Percentiles rank a stretch among this genome's conserved stretches.
phyloP scores from a whole-genome alignment of 192 early-diverging fungal genomes.

The Coemansia sp. region DNA sequence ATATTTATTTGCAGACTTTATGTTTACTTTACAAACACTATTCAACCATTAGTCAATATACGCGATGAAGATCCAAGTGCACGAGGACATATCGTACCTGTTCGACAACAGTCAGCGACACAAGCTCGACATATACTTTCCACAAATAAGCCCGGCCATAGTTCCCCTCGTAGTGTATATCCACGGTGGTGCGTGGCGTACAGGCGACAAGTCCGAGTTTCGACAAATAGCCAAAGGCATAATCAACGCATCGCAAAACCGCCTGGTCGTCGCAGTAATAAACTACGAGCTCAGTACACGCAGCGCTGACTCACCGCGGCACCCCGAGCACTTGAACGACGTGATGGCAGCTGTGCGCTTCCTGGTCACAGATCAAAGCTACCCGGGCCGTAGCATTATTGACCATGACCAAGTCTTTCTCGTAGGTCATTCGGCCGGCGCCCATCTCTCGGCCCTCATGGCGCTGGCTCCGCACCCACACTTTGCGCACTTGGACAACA shows the following conservation, averaged over 20 bases:
- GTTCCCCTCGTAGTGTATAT: conserved; percentile 68
- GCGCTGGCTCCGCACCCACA: conserved; percentile 53
- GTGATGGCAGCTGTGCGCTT: conserved; percentile 58
- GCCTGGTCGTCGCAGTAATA: conserved; percentile 63
- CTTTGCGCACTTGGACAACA: conserved; percentile 13
- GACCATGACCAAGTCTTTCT: conserved; percentile 53
- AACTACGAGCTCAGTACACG: conserved; percentile 68
- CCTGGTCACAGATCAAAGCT: conserved; percentile 18
- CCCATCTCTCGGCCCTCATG: conserved; percentile 66
- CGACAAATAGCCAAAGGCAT: conserved; percentile 55
- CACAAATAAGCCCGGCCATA: conserved; percentile 11
- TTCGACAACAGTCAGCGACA: conserved; percentile 35
- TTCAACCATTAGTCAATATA: background rate
- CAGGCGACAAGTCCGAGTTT: conserved; percentile 70
- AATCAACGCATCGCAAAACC: conserved; percentile 27
- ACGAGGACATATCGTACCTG: conserved; percentile 38
- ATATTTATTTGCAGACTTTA: no score
- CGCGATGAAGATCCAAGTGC: conserved; percentile 11
- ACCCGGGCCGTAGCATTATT: conserved; percentile 33
- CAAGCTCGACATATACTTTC: conserved; percentile 65
- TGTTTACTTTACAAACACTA: no score
- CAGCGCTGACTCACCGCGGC: conserved; percentile 32
- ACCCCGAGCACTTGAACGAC: conserved; percentile 75
- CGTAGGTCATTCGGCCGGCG: conserved; percentile 79
- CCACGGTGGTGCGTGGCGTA: conserved; percentile 87